Base-by-base conservation (phyloP, 2,329 filamentous ascomycete genomes). In the Drechslerella coelobrocha region DNA sequence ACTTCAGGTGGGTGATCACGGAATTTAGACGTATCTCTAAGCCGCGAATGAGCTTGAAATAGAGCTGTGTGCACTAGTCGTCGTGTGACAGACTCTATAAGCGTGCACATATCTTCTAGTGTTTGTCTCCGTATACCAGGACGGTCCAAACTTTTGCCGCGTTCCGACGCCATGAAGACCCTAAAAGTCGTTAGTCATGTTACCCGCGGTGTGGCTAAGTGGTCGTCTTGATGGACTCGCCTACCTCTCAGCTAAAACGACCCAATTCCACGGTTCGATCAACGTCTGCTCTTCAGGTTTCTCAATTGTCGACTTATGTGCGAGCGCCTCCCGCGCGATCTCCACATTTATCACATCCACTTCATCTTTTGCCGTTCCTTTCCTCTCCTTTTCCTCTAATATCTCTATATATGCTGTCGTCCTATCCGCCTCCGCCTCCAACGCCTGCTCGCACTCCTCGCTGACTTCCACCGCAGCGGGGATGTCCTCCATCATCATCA, bases 401-500 rank as follows among this genome's bases (percentile, higher is more conserved):
- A 48, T 56, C 8, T 55, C 47, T 10, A 66, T 19, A 48, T 57
- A 60, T n/a, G n/a, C 43, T 26, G 19, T 45, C 17, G 29, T 45
- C 50, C 68, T 55, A 26, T 48, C 68, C 12, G 61, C 68, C 37
- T 72, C 68, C n/a, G 50, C 55, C 31, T 72, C 61, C 41, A 72
- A 50, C 2, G 55, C 60, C 21, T 10, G 41, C 27, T 65, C 68
- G 19, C 68, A 72, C 39, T 65, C 68, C 26, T 66, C 61, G 21
- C 61, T 53, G 34, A 72, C 68, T 48, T 72, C 68, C 41, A 72
- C 61, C 9, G 61, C 61, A 2, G 68, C 68, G 24, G 68, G 68
- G 23, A 72, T 72, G 41, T 72, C 68, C 31, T 62, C 66, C 68
- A 60, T 55, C 48, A 72, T 50, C 26, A 72, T 27, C 9, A 72